Percentiles rank a stretch among this genome's conserved stretches.
phyloP scores from a whole-genome alignment of 2,329 filamentous ascomycete species.

The Colletotrichum navitas region DNA sequence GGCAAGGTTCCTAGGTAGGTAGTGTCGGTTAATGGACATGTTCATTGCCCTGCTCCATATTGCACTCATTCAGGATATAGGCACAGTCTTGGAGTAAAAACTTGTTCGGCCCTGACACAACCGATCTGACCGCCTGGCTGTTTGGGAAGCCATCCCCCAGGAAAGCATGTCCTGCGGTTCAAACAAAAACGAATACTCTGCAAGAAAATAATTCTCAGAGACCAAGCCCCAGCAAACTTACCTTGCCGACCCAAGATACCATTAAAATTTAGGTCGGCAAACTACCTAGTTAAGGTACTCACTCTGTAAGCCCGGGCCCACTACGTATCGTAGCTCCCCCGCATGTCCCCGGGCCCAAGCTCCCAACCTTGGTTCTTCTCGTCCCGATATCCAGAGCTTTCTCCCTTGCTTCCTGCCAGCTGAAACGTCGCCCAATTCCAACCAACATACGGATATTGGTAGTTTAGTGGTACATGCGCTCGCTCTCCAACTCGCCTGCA shows the following conservation, averaged over 20 bases:
- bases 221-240: neutral
- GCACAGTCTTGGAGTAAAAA: neutral
- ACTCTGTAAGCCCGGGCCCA: neutral
- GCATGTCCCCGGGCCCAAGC: neutral
- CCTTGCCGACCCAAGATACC: neutral
- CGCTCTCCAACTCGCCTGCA: conserved; percentile 2
- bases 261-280: neutral
- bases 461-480: neutral
- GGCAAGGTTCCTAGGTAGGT: no score
- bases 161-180: neutral
- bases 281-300: neutral
- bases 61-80: neutral
- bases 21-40: no score
- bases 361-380: neutral
- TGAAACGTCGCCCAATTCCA: conserved; percentile 30
- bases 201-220: neutral
- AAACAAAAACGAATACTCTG: neutral
- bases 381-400: no score
- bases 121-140: neutral
- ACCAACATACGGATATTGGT: neutral
- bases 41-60: neutral
- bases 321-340: neutral
- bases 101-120: neutral
- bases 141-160: neutral
- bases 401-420: neutral